Percentiles rank a stretch among this genome's conserved stretches.
These are phyloP conservation scores for Pharus latifolius DNA, from an alignment of 176 grass and related monocot genomes.

Conservation along the genomic window DNA sequence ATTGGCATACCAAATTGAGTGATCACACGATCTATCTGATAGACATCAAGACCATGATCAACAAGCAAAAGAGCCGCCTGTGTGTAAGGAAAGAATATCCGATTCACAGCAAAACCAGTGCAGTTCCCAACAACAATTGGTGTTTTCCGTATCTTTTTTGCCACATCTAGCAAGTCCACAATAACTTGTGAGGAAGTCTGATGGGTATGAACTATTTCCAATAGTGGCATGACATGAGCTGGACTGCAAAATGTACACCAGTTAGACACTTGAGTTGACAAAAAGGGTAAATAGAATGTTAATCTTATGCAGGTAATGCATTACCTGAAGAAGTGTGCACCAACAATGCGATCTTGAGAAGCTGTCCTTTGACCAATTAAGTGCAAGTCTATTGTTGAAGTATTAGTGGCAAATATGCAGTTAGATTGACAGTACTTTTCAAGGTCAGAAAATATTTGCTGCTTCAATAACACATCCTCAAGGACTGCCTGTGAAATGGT, in stretches of 20 bases:
- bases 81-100: constrained; percentile 77
- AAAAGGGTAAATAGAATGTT: not conserved
- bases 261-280: constrained; percentile 9
- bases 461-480: constrained; percentile 65
- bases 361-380: constrained; percentile 66
- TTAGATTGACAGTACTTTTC: constrained; percentile 55
- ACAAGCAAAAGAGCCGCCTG: constrained; percentile 61
- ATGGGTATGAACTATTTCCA: constrained; percentile 76
- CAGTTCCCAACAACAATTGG: constrained; percentile 75
- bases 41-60: constrained; percentile 70
- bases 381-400: constrained; percentile 76
- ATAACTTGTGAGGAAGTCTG: constrained; percentile 65
- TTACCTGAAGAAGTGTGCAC: constrained; percentile 91
- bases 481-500: constrained; percentile 43
- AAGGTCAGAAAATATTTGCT: constrained; percentile 80
- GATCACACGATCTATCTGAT: constrained; percentile 50
- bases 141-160: constrained; percentile 71
- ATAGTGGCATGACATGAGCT: constrained; percentile 70
- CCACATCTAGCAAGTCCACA: constrained; percentile 59
- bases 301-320: not conserved
- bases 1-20: constrained; percentile 87
- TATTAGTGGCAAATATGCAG: constrained; percentile 79
- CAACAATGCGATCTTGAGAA: constrained; percentile 63
- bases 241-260: constrained; percentile 43
- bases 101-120: constrained; percentile 73